A percentile compares a stretch with the other conserved stretches of the same genome.
phyloP scores from a whole-genome alignment of 345 rosid genomes.

The Linum trigynum region DNA sequence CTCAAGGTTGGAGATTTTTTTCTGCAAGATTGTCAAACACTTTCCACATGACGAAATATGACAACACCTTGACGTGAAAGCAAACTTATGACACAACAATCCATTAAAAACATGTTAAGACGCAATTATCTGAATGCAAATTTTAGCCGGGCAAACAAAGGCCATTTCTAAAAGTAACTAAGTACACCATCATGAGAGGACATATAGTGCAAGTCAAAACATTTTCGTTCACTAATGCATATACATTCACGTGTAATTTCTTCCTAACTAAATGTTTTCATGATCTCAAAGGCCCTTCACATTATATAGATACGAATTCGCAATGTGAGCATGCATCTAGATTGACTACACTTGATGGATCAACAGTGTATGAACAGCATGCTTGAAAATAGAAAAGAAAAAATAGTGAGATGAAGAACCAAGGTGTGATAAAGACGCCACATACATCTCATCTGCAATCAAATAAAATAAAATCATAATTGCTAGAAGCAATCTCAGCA shows the following conservation, averaged over 20 bases:
- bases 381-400: neutral
- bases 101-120: neutral
- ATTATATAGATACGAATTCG: too few relatives aligned
- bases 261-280: too few relatives aligned
- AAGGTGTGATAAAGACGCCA: neutral
- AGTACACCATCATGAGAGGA: too few relatives aligned
- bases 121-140: too few relatives aligned
- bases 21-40: slow-evolving; percentile 31
- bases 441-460: neutral
- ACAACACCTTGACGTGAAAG: neutral
- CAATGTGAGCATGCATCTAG: too few relatives aligned
- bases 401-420: neutral
- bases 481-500: slow-evolving; percentile 57
- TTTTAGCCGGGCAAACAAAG: neutral
- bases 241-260: too few relatives aligned
- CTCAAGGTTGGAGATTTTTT: slow-evolving; percentile 75
- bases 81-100: neutral
- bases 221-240: too few relatives aligned
- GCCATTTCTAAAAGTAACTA: neutral
- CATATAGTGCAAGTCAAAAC: too few relatives aligned
- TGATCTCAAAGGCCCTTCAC: too few relatives aligned
- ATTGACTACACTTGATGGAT: neutral
- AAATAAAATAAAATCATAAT: slow-evolving; percentile 35
- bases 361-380: neutral
- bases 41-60: neutral